Evolutionary conservation across 805 yeast species (phyloP).

Genomic region (Candida morakotiae): DNA sequence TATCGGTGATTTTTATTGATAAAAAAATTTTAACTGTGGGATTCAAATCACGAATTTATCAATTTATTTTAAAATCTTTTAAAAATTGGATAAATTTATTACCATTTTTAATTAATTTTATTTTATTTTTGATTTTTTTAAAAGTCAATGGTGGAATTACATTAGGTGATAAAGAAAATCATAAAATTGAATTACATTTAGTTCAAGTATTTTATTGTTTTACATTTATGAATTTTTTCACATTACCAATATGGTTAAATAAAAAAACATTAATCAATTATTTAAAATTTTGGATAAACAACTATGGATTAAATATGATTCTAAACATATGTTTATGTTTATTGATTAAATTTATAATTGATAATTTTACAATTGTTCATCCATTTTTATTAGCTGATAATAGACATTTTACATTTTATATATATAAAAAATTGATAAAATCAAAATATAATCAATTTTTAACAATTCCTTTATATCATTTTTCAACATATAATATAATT

Average conservation of each 20-base stretch:
- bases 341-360: constrained; percentile 43
- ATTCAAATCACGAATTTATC: constrained; percentile 7
- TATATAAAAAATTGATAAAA: constrained; percentile 65
- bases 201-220: constrained; percentile 81
- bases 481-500: constrained; percentile 36
- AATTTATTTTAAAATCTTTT: constrained; percentile 14
- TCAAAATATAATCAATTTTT: constrained; percentile 43
- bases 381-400: constrained; percentile 93
- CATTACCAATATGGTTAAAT: constrained; percentile 73
- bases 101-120: constrained; percentile 54
- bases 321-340: constrained; percentile 13
- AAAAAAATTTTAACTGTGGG: constrained; percentile 17
- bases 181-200: constrained; percentile 62
- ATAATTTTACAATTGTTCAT: constrained; percentile 69
- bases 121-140: constrained; percentile 54
- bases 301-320: constrained; percentile 15
- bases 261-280: constrained; percentile 38
- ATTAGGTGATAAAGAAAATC: constrained; percentile 88
- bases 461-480: constrained; percentile 69
- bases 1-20: constrained; percentile 53
- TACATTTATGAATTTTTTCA: constrained; percentile 57
- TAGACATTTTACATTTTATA: constrained; percentile 87
- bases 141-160: constrained; percentile 77
- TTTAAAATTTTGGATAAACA: constrained; percentile 20
- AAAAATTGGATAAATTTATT: constrained; percentile 20